Base-by-base conservation (phyloP, 1,139 yeast genomes). In the Sporopachydermia cereana region DNA sequence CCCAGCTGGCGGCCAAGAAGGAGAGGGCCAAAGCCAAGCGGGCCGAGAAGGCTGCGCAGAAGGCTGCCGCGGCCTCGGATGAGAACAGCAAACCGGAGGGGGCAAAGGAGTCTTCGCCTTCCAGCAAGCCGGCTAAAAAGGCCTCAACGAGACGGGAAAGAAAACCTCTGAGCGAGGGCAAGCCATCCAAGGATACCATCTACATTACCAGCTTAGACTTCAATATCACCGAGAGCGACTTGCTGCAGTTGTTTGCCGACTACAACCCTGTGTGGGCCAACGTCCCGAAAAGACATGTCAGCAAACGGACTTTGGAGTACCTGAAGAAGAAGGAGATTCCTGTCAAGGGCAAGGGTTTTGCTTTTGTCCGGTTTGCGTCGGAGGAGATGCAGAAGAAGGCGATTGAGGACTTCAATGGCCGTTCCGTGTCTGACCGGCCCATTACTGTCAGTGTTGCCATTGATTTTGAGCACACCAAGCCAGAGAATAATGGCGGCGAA, bases 331-430 rank as follows among this genome's bases (percentile, higher is more conserved):
- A 55, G 48, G 47, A 61, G 57, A 44, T 55, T 58, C 45, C 57
- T 53, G 48, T 57, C 56, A 43, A 63, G 23, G 57, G 61, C 18
- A 58, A 59, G 47, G 71, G 71, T 14, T 72, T 76, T 47, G 84
- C 80, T 1, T 66, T 80, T 52, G 74, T 78, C 39, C 72, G 71
- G 23, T 64, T 79, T 47, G 67, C 69, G 25, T 64, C 66, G 12
- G 67, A 63, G n/a, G 68, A 60, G 20, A 61, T 61, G 17, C 70
- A 77, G 46, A 52, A 60, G 41, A 63, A 64, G 41, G 74, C 80
- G 1, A 60, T 77, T 47, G 67, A 59, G 18, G 39, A 34, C 17
- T 34, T 34, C 39, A 34, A 16, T 9, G 39, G 39, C 9, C 5
- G 12, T 5, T 7, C 39, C 12, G 9, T 34, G 5, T 5, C 39